Evolutionary conservation across 305 asterid species (phyloP).

Genomic region (Petunia hybrid): DNA sequence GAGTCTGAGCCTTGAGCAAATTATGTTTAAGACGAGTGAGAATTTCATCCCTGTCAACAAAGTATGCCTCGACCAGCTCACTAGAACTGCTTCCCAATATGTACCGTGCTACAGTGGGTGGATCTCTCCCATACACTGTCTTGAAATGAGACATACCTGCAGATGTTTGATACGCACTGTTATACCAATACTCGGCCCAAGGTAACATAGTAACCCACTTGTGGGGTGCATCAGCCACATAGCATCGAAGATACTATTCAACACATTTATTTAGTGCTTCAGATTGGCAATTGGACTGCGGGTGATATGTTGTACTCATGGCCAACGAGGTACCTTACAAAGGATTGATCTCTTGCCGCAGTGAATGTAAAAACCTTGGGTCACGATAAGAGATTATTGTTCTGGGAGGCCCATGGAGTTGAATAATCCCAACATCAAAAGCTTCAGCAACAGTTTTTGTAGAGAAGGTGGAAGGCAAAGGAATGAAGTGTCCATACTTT

Average conservation of each 20-base stretch:
- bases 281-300: too few relatives aligned
- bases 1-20: neutral
- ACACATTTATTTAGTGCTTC: too few relatives aligned
- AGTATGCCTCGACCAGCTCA: neutral
- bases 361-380: neutral
- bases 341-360: neutral
- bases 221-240: neutral
- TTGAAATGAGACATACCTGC: neutral
- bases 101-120: neutral
- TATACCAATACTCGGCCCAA: neutral
- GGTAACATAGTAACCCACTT: neutral
- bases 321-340: neutral
- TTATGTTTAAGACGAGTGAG: neutral
- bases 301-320: too few relatives aligned
- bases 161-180: neutral
- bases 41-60: neutral
- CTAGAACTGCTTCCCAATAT: neutral
- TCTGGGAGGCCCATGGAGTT: neutral
- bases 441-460: neutral
- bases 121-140: neutral
- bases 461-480: neutral
- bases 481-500: neutral
- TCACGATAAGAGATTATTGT: neutral
- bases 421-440: neutral
- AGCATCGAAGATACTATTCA: neutral